These are phyloP conservation scores for Candida quercuum DNA, from an alignment of 805 yeast genomes.

Conservation along the genomic window DNA sequence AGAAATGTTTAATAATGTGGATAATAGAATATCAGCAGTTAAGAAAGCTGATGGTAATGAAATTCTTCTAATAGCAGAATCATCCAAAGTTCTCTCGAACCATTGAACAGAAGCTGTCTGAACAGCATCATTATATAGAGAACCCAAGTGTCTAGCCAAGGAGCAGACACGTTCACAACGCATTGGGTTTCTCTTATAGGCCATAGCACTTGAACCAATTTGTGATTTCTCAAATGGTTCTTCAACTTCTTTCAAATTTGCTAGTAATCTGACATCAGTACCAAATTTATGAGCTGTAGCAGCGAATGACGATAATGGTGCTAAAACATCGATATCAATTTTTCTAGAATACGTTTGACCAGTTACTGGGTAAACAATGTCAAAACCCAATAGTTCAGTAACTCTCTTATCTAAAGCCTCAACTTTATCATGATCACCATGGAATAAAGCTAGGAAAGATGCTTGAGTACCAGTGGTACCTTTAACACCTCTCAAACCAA, in stretches of 20 bases:
- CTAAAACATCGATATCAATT: conserved; percentile 90
- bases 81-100: conserved; percentile 99
- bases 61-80: conserved; percentile 95
- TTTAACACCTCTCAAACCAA: conserved; percentile 96
- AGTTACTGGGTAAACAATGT: conserved; percentile 93
- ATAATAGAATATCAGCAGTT: conserved; percentile 88
- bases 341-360: conserved; percentile 99
- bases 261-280: conserved; percentile 91
- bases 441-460: conserved; percentile 90
- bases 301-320: conserved; percentile 91
- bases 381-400: conserved; percentile 88
- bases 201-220: conserved; percentile 98
- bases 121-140: conserved; percentile 86
- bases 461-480: conserved; percentile 99
- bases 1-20: conserved; percentile 86
- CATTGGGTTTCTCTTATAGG: conserved; percentile 99
- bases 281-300: conserved; percentile 97
- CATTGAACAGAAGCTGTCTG: conserved; percentile 98
- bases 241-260: conserved; percentile 94
- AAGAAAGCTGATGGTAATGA: conserved; percentile 94
- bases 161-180: conserved; percentile 98
- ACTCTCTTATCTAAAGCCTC: conserved; percentile 89
- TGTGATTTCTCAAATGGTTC: conserved; percentile 99
- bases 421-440: conserved; percentile 95
- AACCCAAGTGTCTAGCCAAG: conserved; percentile 92